Conservation (phyloP, 169 alveolate species). For the Plasmodium billcollinsi region DNA sequence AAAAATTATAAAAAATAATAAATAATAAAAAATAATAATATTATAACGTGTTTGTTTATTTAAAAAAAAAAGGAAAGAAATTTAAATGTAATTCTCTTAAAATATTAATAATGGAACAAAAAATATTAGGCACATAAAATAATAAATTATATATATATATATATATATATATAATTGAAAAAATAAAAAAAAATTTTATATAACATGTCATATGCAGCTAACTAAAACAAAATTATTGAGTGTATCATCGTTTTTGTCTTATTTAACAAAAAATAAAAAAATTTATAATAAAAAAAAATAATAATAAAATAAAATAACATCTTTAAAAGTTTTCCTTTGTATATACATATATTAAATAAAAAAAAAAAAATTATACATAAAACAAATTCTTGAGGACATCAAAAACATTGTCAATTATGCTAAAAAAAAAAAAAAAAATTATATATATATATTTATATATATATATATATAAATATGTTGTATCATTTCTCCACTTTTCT, state of each 20-base stretch:
- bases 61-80: too few species aligned
- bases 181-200: too few species aligned
- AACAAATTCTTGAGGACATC: conserved; percentile 69
- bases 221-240: conserved; percentile 23
- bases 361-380: conserved; percentile 15
- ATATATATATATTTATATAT: conserved; percentile 2
- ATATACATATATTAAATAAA: conserved; percentile 6
- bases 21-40: too few species aligned
- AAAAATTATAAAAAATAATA: too few species aligned
- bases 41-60: too few species aligned
- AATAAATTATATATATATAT: too few species aligned
- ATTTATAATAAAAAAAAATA: background rate
- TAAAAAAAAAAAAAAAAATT: conserved; percentile 43
- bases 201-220: too few species aligned
- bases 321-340: background rate
- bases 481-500: background rate
- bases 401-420: conserved; percentile 57
- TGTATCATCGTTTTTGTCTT: conserved; percentile 15
- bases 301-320: background rate
- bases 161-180: too few species aligned
- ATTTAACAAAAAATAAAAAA: conserved; percentile 46
- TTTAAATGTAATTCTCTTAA: too few species aligned
- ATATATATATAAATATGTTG: background rate
- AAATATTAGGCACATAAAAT: too few species aligned
- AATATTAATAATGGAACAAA: too few species aligned